Conservation (phyloP, 169 alveolate species). For the Pseudocohnilembus persalinus region DNA sequence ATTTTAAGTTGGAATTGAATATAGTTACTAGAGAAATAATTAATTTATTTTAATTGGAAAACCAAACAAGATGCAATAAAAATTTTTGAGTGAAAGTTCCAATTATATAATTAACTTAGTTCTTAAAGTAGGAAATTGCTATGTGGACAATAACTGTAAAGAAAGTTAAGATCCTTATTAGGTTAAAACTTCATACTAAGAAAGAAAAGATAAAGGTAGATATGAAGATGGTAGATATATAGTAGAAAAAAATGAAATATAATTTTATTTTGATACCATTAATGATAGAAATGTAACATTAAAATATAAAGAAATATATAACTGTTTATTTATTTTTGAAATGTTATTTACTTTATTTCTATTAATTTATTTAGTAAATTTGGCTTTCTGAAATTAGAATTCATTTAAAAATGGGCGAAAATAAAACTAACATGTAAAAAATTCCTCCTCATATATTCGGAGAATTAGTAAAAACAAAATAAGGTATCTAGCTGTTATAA, state of each 20-base stretch:
- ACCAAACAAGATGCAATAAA: background rate
- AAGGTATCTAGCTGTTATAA: constrained; percentile 43
- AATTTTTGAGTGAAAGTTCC: background rate
- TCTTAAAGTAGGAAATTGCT: background rate
- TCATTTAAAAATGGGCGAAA: constrained; percentile 37
- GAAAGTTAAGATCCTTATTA: background rate
- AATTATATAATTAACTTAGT: too few species aligned
- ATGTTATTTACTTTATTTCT: background rate
- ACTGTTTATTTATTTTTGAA: too few species aligned
- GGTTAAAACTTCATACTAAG: background rate
- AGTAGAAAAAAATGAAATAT: background rate
- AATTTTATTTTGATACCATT: background rate
- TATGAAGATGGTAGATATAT: too few species aligned
- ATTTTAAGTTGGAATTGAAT: constrained; percentile 5
- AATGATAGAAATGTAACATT: background rate
- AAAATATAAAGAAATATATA: too few species aligned
- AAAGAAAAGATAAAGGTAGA: too few species aligned
- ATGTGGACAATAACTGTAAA: background rate
- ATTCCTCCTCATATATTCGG: constrained; percentile 68
- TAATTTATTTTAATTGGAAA: constrained; percentile 17
- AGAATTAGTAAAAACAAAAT: constrained; percentile 63
- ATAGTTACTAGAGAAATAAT: constrained; percentile 1
- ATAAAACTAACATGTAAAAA: constrained; percentile 36
- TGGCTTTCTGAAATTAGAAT: constrained; percentile 12
- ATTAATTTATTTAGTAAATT: background rate